phyloP scores from a whole-genome alignment of 2,329 filamentous ascomycete genomes.

The Alternaria rosae region DNA sequence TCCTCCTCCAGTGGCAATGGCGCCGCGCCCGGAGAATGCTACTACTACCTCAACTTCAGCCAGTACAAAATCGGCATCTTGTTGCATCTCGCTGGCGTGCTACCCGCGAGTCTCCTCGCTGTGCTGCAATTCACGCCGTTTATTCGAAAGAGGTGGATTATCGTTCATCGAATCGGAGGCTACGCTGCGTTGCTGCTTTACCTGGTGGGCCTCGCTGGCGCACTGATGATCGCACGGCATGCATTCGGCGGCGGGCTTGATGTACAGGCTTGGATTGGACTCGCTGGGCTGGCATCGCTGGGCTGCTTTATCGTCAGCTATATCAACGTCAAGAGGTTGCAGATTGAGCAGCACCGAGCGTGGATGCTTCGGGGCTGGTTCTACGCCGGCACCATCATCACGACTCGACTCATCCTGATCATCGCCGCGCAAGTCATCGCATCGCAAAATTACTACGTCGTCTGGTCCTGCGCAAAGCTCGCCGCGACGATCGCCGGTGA shows the following conservation, averaged over 20 bases:
- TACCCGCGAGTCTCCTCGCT: conserved; percentile 52
- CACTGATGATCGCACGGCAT: conserved; percentile 61
- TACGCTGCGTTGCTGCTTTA: conserved; percentile 62
- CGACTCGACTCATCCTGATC: conserved; percentile 59
- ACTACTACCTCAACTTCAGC: conserved; percentile 49
- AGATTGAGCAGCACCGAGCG: conserved; percentile 56
- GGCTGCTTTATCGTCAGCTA: conserved; percentile 57
- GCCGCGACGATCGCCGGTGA: conserved; percentile 43
- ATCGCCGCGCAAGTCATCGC: conserved; percentile 53
- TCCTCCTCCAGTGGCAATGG: conserved; percentile 17
- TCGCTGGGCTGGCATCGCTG: conserved; percentile 57
- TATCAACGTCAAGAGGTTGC: conserved; percentile 65
- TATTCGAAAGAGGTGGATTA: conserved; percentile 56
- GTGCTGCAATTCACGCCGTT: conserved; percentile 54
- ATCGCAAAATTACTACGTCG: conserved; percentile 44
- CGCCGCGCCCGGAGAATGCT: conserved; percentile 55
- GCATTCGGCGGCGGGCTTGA: conserved; percentile 64
- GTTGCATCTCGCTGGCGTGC: conserved; percentile 52
- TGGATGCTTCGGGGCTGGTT: conserved; percentile 43
- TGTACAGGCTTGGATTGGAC: conserved; percentile 56
- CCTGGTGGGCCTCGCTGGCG: conserved; percentile 56
- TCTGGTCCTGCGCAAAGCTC: conserved; percentile 60
- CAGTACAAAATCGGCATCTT: conserved; percentile 51
- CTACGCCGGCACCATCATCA: conserved; percentile 62
- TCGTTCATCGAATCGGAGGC: conserved; percentile 68